Percentiles rank a stretch among this genome's conserved stretches.
Conservation (phyloP, 2,329 filamentous ascomycete species). For the Paraphoma chrysanthemicola region DNA sequence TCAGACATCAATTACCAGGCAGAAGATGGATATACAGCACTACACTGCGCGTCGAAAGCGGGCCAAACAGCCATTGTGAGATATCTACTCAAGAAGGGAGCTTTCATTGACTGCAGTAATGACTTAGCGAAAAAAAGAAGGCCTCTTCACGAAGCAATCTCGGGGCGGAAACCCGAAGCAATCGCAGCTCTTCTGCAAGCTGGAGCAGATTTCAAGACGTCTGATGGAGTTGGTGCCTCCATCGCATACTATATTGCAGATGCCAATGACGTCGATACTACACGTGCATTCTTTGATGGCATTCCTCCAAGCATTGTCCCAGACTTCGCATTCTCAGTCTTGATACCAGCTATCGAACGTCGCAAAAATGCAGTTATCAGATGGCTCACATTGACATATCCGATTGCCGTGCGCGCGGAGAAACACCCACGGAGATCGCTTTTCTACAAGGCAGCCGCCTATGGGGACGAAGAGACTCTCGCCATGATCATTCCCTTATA, state of each 20-base stretch:
- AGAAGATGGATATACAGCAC: conserved; percentile 9
- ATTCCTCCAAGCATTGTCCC: neutral
- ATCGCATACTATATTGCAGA: neutral
- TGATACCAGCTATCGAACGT: too few species aligned
- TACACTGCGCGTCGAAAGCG: conserved; percentile 17
- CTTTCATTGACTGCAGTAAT: neutral
- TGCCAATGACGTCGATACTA: neutral
- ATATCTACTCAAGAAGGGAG: conserved; percentile 3
- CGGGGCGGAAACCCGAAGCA: neutral
- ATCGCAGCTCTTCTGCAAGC: neutral
- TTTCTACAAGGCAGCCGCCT: too few species aligned
- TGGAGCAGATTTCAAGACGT: neutral
- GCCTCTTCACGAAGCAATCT: conserved; percentile 7
- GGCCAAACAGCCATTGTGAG: conserved; percentile 1
- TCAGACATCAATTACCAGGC: neutral
- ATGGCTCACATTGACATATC: too few species aligned
- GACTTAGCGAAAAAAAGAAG: neutral
- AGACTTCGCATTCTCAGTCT: neutral
- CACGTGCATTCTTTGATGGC: neutral
- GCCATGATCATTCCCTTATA: too few species aligned
- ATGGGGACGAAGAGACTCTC: too few species aligned
- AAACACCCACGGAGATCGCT: too few species aligned
- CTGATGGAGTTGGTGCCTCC: neutral
- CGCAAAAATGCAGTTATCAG: too few species aligned
- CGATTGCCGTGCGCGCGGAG: too few species aligned